Percentiles rank a stretch among this genome's conserved stretches.
Evolutionary conservation across 495 filamentous ascomycete genomes (phyloP).

Genomic region (Podospora fimiseda): DNA sequence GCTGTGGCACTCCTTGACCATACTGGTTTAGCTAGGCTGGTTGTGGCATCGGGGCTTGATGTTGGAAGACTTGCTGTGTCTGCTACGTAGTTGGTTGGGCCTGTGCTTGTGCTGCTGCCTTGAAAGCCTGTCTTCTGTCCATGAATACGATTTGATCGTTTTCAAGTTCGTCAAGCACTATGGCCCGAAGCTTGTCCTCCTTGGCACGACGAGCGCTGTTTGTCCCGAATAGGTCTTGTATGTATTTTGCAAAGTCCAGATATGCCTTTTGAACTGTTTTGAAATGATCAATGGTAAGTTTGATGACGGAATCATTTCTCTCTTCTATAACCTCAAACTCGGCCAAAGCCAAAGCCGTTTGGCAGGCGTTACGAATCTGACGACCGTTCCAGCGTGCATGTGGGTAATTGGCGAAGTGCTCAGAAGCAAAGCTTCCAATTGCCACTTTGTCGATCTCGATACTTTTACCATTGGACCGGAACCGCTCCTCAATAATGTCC

Average conservation of each 20-base stretch:
- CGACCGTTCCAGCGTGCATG: constrained; percentile 27
- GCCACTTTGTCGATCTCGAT: neutral
- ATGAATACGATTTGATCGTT: neutral
- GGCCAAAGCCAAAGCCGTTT: constrained; percentile 33
- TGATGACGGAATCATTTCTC: neutral
- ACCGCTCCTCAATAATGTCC: neutral
- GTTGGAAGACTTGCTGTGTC: neutral
- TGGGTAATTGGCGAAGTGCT: neutral
- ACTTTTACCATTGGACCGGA: neutral
- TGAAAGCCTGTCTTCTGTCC: neutral
- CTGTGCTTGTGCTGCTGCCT: neutral
- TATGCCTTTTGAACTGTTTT: neutral
- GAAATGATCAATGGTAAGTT: neutral
- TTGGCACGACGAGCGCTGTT: neutral
- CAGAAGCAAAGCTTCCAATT: neutral
- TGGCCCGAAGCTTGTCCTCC: neutral
- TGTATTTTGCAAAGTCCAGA: neutral
- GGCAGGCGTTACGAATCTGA: constrained; percentile 34
- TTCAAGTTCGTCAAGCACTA: neutral
- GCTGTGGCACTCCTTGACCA: too few relatives aligned
- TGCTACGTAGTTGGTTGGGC: neutral
- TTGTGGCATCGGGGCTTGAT: neutral
- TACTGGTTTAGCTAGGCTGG: too few relatives aligned
- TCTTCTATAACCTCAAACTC: constrained; percentile 22
- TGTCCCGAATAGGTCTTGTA: neutral